phyloP scores from a whole-genome alignment of 345 rosid genomes.

The Angophora floribunda region DNA sequence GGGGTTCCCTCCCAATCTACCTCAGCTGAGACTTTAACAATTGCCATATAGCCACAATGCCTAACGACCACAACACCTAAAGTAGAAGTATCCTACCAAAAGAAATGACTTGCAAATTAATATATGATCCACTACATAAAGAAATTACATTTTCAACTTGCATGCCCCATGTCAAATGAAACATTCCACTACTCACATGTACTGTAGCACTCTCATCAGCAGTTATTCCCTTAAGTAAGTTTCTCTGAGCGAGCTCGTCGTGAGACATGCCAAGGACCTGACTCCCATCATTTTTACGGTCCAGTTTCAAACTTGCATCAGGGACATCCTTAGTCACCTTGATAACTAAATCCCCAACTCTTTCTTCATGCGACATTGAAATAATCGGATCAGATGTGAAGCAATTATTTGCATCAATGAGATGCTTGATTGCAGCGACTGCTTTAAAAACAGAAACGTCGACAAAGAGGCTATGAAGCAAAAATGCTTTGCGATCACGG shows the following conservation, averaged over 20 bases:
- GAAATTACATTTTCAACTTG: not conserved
- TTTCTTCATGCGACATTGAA: conserved; percentile 40
- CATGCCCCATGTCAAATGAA: not conserved
- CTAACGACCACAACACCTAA: conserved; percentile 82
- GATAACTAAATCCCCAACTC: conserved; percentile 62
- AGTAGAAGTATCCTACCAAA: conserved; percentile 73
- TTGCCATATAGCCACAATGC: conserved; percentile 78
- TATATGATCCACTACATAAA: not conserved
- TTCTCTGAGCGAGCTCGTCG: conserved; percentile 55
- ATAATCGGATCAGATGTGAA: conserved; percentile 16
- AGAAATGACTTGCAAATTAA: conserved; percentile 2
- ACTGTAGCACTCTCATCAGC: conserved; percentile 94
- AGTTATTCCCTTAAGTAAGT: conserved; percentile 91
- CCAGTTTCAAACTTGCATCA: conserved; percentile 62
- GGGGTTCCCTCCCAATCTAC: conserved; percentile 37
- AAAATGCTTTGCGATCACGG: conserved; percentile 84
- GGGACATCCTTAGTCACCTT: conserved; percentile 62
- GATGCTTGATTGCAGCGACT: conserved; percentile 34
- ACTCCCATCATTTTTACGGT: conserved; percentile 56
- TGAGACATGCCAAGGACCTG: conserved; percentile 52
- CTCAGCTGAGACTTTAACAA: conserved; percentile 60
- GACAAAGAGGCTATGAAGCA: conserved; percentile 83
- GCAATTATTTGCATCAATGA: conserved; percentile 27
- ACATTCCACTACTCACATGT: conserved; percentile 45
- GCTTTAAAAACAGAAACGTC: conserved; percentile 84